A percentile compares a stretch with the other conserved stretches of the same genome.
These are phyloP conservation scores for Platismatia glauca DNA, from an alignment of 495 filamentous ascomycete species.

Conservation along the genomic window DNA sequence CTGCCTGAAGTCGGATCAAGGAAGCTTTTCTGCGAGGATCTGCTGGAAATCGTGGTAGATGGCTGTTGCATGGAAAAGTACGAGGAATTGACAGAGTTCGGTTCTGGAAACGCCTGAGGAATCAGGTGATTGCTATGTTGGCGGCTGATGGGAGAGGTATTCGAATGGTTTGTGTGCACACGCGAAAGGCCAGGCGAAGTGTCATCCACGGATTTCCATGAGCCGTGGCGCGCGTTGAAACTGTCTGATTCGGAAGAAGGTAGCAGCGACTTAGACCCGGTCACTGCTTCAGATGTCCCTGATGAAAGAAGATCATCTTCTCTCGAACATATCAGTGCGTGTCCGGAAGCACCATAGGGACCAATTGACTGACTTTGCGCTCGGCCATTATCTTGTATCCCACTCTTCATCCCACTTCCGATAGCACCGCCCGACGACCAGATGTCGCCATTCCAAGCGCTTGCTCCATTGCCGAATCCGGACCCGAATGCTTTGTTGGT, in stretches of 20 bases:
- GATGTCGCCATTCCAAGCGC: conserved; percentile 50
- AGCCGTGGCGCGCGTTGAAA: conserved; percentile 40
- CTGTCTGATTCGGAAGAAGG: conserved; percentile 56
- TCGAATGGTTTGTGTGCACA: conserved; percentile 30
- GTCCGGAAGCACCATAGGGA: background rate
- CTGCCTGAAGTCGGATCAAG: conserved; percentile 20
- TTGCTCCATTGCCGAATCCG: conserved; percentile 37
- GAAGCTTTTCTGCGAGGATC: conserved; percentile 19
- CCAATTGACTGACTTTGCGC: conserved; percentile 17
- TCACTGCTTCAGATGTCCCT: conserved; percentile 36
- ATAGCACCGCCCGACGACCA: conserved; percentile 46
- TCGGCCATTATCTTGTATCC: conserved; percentile 26
- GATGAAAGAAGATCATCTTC: conserved; percentile 18
- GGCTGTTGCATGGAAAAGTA: conserved; percentile 15
- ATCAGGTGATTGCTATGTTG: conserved; percentile 32
- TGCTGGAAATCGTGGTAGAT: conserved; percentile 9
- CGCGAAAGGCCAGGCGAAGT: conserved; percentile 36
- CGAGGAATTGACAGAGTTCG: conserved; percentile 10
- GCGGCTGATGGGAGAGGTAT: conserved; percentile 25
- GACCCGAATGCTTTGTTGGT: conserved; percentile 35
- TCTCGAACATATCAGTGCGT: conserved; percentile 4
- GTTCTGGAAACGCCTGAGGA: conserved; percentile 18
- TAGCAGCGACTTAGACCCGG: conserved; percentile 58
- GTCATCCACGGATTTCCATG: conserved; percentile 49
- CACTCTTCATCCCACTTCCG: conserved; percentile 41